These are phyloP conservation scores for Daldinia decipiens DNA, from an alignment of 495 filamentous ascomycete species.

Conservation along the genomic window DNA sequence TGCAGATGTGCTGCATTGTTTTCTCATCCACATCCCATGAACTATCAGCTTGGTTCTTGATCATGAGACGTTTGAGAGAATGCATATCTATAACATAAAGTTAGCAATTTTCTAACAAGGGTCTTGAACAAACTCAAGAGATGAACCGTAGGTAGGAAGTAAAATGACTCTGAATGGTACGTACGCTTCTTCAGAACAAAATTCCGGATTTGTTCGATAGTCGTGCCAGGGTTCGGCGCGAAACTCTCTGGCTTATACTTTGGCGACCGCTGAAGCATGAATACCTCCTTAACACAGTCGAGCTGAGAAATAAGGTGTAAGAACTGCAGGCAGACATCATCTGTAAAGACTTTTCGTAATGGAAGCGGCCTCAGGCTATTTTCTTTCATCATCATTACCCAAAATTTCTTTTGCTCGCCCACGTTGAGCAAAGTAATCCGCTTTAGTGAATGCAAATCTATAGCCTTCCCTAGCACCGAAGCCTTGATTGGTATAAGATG, in stretches of 20 bases:
- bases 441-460: slow-evolving; percentile 63
- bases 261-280: slow-evolving; percentile 63
- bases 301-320: slow-evolving; percentile 62
- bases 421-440: slow-evolving; percentile 69
- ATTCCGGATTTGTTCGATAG: slow-evolving; percentile 63
- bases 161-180: not conserved
- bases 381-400: slow-evolving; percentile 62
- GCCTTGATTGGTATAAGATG: slow-evolving; percentile 68
- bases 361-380: slow-evolving; percentile 60
- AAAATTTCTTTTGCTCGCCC: slow-evolving; percentile 66
- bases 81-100: slow-evolving; percentile 23
- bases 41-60: slow-evolving; percentile 60
- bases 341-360: slow-evolving; percentile 67
- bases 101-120: slow-evolving; percentile 2
- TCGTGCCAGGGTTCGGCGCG: slow-evolving; percentile 56
- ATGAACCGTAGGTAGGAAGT: not conserved
- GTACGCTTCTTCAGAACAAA: slow-evolving; percentile 61
- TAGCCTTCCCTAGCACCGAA: slow-evolving; percentile 58
- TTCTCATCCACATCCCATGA: slow-evolving; percentile 66
- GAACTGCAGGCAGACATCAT: slow-evolving; percentile 66
- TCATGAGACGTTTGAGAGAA: slow-evolving; percentile 57
- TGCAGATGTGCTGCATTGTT: slow-evolving; percentile 59
- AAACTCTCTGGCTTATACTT: slow-evolving; percentile 62
- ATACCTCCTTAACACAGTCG: slow-evolving; percentile 63
- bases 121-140: not conserved